phyloP scores from a whole-genome alignment of 352 stramenopile genomes.

The Saprolegnia diclina region DNA sequence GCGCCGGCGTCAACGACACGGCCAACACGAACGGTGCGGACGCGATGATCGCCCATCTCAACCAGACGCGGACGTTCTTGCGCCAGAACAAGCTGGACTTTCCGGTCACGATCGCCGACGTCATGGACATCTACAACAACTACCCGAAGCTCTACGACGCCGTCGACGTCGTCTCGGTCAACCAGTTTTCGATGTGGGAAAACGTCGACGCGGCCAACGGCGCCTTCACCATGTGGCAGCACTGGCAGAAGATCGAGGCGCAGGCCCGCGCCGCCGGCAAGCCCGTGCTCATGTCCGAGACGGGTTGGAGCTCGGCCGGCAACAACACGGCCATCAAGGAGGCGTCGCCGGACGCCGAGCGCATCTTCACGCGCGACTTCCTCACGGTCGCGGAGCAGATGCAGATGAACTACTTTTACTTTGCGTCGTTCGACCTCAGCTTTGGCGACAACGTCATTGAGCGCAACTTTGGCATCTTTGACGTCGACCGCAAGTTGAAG shows the following conservation, averaged over 20 bases:
- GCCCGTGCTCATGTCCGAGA: slow-evolving; percentile 59
- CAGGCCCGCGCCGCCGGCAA: slow-evolving; percentile 51
- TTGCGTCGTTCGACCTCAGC: slow-evolving; percentile 55
- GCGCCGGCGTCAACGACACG: not conserved
- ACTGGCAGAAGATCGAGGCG: slow-evolving; percentile 29
- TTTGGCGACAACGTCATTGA: slow-evolving; percentile 55
- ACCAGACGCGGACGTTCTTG: slow-evolving; percentile 51
- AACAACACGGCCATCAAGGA: slow-evolving; percentile 31
- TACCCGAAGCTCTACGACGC: slow-evolving; percentile 52
- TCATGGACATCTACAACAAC: slow-evolving; percentile 62
- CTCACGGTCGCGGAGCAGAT: slow-evolving; percentile 44
- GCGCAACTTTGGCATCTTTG: slow-evolving; percentile 56
- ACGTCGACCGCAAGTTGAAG: slow-evolving; percentile 51
- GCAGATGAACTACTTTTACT: slow-evolving; percentile 69
- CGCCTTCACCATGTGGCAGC: slow-evolving; percentile 47
- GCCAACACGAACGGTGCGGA: slow-evolving; percentile 13
- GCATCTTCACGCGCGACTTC: slow-evolving; percentile 66
- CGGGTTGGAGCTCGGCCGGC: slow-evolving; percentile 54
- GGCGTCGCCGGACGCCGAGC: slow-evolving; percentile 46
- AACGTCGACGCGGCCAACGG: slow-evolving; percentile 42
- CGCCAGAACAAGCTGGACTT: slow-evolving; percentile 35
- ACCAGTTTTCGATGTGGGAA: slow-evolving; percentile 81
- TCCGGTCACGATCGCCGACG: slow-evolving; percentile 61
- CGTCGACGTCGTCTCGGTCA: slow-evolving; percentile 63
- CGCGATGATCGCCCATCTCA: slow-evolving; percentile 39